Base-by-base conservation (phyloP, 2,329 filamentous ascomycete species). In the Didymosphaeria variabile region DNA sequence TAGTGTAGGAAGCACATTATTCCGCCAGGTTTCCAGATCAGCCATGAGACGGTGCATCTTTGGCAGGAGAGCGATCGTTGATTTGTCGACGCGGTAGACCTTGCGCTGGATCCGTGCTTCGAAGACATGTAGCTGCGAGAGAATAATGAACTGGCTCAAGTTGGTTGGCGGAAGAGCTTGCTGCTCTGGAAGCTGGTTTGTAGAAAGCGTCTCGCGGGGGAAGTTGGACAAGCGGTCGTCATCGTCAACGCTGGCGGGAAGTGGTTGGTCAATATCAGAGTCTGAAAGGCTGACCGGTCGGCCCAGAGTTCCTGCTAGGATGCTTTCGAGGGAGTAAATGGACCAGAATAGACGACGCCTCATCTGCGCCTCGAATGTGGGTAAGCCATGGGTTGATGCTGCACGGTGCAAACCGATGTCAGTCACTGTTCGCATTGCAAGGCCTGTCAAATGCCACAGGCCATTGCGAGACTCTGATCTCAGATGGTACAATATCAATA, bases 401-500 rank as follows among this genome's bases (percentile, higher is more conserved):
- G 80, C 82, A 49, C 82, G 77, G 61, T 86, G 84, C 31, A 85
- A 74, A 5, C 83, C 84, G 3, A 86, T 75, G 59, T 85, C 84
- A 52, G 85, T 83, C 56, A 81, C 82, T 8, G 82, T 85, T 44
- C 83, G 80, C 81, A 85, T 85, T 2, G 83, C 83, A 19, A 85
- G 76, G 13, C 84, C 83, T 45, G 85, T 82, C 79, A 85, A 83
- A 66, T 85, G 85, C 83, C 83, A 86, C 52, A 85, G 78, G 9
- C 82, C 83, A 59, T 82, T 81, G 34, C 82, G 83, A 0, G 83
- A 83, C 10, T 81, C 79, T 1, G 81, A 84, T 8, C 84, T 79
- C 2, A 86, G 74, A 66, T 85, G 83, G 63, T 85, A 85, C 3
- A 85, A 72, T 3, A 85, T 82, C 3, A 84, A 70, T 15, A 86